Base-by-base conservation (phyloP, 2,329 filamentous ascomycete species). In the Cryphonectria nitschkei region DNA sequence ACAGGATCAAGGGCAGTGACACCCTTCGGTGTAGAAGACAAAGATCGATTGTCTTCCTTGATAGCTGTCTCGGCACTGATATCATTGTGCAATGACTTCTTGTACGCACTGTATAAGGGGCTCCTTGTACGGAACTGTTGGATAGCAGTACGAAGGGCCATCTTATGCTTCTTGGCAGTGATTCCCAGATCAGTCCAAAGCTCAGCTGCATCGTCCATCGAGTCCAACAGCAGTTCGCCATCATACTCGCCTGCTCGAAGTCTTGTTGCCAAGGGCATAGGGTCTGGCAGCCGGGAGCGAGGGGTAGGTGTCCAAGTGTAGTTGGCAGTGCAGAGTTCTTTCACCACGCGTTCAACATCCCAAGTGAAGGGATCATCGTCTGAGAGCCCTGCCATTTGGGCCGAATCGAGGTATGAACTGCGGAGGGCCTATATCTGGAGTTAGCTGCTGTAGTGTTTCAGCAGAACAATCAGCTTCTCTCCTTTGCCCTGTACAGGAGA, bases 351-450 rank as follows among this genome's bases (percentile, higher is more conserved):
- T 52, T 92, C 88, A 43, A 90, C 84, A 50, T 87, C 86, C 94
- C 94, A 97, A 68, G 86, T 77, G 79, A 90, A 92, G n/a, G 94
- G 93, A 80, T 97, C 93, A 69, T 81, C 77, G 22, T 79, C 78
- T 64, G 79, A 79, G 67, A 72, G 73, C 37, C 73, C 68, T 41
- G 73, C 76, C 80, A 78, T 81, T 76, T 76, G 78, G 22, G 34
- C 26, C 22, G 7, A 14, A 6, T 61, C 32, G 26, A 60, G 13
- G 29, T 26, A 14, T 67, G 37, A 52, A 64, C 65, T 34, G 46
- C n/a, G 29, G 50, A 2, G 0, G n/a, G 22, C 9, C 34, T 46
- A 22, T 65, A 5, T 61, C 7, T 50, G 34, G 37, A 22, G 43
- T 70, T 32, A 62, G 62, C 37, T 32, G 14, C 54, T 58, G 54